phyloP scores from a whole-genome alignment of 176 grass and related monocot species.

The Oryza rufipogon region DNA sequence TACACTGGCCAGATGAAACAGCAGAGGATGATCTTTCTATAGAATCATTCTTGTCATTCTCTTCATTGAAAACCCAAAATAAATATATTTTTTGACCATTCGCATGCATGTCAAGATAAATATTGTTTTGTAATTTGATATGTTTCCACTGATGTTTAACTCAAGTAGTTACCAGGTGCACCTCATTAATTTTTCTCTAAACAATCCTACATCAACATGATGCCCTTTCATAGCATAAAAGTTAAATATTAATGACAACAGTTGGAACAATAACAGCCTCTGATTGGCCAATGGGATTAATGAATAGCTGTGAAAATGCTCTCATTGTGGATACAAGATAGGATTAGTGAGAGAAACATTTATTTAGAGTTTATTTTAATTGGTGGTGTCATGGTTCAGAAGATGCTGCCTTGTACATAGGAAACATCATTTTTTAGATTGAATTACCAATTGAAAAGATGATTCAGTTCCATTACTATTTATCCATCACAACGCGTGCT shows the following conservation, averaged over 20 bases:
- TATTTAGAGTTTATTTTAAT: not conserved
- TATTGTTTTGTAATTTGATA: slow-evolving; percentile 1
- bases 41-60: slow-evolving; percentile 12
- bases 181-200: not conserved
- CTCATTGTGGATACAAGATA: not conserved
- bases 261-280: no score
- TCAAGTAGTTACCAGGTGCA: slow-evolving; percentile 19
- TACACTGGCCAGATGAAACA: slow-evolving; percentile 14
- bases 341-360: not conserved
- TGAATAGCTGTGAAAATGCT: no score
- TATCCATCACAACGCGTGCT: not conserved
- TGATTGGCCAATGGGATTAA: no score
- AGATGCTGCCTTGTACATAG: not conserved
- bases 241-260: no score
- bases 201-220: no score
- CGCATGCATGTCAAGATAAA: slow-evolving; percentile 15
- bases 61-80: slow-evolving; percentile 18
- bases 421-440: not conserved
- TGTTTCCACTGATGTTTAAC: not conserved
- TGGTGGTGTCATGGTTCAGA: not conserved
- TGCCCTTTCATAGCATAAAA: no score
- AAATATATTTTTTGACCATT: not conserved
- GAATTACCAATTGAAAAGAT: not conserved
- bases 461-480: not conserved
- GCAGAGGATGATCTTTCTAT: slow-evolving; percentile 1